phyloP scores from a whole-genome alignment of 176 grass and related monocot species.

The Melocanna baccifera region DNA sequence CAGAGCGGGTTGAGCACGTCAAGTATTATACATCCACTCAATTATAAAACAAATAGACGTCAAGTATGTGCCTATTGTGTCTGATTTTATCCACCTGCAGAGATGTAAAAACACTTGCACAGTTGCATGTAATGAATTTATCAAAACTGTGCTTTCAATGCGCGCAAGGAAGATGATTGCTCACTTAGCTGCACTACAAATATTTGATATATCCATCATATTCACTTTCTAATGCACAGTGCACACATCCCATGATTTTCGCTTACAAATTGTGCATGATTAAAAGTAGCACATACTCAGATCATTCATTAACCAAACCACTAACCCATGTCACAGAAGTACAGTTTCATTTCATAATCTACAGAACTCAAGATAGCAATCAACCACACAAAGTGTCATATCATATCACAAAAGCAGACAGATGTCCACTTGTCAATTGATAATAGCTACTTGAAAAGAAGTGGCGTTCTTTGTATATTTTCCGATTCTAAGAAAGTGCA shows the following conservation, averaged over 20 bases:
- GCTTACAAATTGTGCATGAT: not conserved
- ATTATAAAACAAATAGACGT: not conserved
- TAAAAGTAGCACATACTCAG: not conserved
- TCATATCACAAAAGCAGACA: not conserved
- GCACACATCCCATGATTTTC: not conserved
- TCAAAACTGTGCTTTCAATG: not conserved
- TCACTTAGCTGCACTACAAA: not conserved
- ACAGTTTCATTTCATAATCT: not conserved
- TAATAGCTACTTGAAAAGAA: not conserved
- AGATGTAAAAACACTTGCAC: not conserved
- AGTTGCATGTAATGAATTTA: not conserved
- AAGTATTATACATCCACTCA: constrained; percentile 7
- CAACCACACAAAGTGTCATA: not conserved
- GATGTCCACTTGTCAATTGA: not conserved
- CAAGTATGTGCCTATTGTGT: not conserved
- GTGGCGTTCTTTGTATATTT: not conserved
- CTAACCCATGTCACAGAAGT: not conserved
- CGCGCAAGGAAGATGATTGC: not conserved
- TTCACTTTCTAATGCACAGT: not conserved
- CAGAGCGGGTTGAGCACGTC: constrained; percentile 74
- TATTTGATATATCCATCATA: not conserved
- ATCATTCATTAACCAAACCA: not conserved
- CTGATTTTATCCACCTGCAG: not conserved
- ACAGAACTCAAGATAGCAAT: not conserved
- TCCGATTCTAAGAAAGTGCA: not conserved